These are phyloP conservation scores for Ophiostoma piceae DNA, from an alignment of 2,329 filamentous ascomycete species.

Conservation along the genomic window DNA sequence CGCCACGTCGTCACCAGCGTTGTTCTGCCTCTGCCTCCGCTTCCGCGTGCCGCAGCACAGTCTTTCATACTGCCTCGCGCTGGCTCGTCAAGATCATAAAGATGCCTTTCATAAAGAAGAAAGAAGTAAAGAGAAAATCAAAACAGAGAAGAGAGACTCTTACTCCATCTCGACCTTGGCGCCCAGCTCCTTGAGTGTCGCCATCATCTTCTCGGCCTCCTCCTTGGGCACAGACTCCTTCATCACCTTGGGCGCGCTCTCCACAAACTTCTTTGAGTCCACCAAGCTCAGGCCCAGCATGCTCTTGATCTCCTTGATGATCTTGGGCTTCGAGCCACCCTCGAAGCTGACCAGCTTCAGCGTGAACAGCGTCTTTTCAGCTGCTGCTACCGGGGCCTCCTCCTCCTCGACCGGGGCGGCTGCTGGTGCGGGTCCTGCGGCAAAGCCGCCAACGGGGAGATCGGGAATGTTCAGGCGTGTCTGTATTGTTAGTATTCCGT, in stretches of 20 bases:
- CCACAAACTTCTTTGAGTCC: conserved; percentile 99
- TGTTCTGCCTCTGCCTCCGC: background rate
- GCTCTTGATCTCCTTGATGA: conserved; percentile 99
- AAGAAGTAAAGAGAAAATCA: background rate
- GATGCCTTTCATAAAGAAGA: background rate
- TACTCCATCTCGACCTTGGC: conserved; percentile 90
- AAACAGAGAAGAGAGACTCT: background rate
- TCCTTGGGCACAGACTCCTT: conserved; percentile 99
- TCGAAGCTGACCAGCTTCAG: conserved; percentile 92
- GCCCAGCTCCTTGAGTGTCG: conserved; percentile 86
- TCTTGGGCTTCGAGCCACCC: conserved; percentile 84
- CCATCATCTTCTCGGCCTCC: conserved; percentile 96
- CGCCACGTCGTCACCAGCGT: background rate
- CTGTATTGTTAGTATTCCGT: conserved; percentile 41
- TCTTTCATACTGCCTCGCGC: conserved; percentile 10
- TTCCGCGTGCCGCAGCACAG: conserved; percentile 11
- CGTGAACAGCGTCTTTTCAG: conserved; percentile 97
- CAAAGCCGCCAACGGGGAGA: conserved; percentile 88
- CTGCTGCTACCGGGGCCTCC: conserved; percentile 78
- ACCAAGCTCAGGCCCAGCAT: conserved; percentile 93
- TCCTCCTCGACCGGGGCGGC: conserved; percentile 69
- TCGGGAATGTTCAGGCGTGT: conserved; percentile 95
- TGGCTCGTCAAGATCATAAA: conserved; percentile 3
- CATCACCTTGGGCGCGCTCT: conserved; percentile 96
- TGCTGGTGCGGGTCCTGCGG: conserved; percentile 53